A percentile compares a stretch with the other conserved stretches of the same genome.
phyloP scores from a whole-genome alignment of 1,139 yeast genomes.

The Chernovozyma aurita region DNA sequence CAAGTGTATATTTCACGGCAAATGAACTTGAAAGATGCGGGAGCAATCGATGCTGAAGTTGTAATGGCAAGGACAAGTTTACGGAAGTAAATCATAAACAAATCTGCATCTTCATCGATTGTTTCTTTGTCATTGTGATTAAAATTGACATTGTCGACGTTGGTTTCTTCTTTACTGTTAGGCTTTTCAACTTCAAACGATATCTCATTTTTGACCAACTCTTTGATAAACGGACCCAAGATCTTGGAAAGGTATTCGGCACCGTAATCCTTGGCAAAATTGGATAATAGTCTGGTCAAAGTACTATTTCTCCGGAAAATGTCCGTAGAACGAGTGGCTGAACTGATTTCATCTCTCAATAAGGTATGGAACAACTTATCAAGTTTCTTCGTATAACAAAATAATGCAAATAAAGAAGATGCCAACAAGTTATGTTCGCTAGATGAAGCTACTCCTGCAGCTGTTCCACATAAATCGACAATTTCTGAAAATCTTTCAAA shows the following conservation, averaged over 20 bases:
- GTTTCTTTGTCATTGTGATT: not conserved
- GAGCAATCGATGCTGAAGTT: constrained; percentile 53
- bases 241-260: constrained; percentile 49
- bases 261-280: constrained; percentile 68
- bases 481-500: constrained; percentile 20
- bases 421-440: constrained; percentile 52
- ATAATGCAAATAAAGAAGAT: constrained; percentile 60
- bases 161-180: not conserved
- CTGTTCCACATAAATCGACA: constrained; percentile 42
- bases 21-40: constrained; percentile 69
- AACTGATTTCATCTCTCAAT: constrained; percentile 57
- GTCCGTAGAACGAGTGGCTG: constrained; percentile 62
- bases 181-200: constrained; percentile 69
- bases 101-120: constrained; percentile 39
- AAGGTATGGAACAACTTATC: constrained; percentile 55
- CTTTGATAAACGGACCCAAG: constrained; percentile 52
- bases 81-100: constrained; percentile 56
- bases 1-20: constrained; percentile 67
- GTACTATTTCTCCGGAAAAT: constrained; percentile 78
- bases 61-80: constrained; percentile 61
- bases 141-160: not conserved
- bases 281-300: constrained; percentile 70
- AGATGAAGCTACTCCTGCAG: constrained; percentile 63
- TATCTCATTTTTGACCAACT: constrained; percentile 47
- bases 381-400: constrained; percentile 49